Evolutionary conservation across 192 early-diverging fungal genomes (phyloP), one percentile per base, ranked within the genome.

Genomic region (Dimargaris xerosporica): DNA sequence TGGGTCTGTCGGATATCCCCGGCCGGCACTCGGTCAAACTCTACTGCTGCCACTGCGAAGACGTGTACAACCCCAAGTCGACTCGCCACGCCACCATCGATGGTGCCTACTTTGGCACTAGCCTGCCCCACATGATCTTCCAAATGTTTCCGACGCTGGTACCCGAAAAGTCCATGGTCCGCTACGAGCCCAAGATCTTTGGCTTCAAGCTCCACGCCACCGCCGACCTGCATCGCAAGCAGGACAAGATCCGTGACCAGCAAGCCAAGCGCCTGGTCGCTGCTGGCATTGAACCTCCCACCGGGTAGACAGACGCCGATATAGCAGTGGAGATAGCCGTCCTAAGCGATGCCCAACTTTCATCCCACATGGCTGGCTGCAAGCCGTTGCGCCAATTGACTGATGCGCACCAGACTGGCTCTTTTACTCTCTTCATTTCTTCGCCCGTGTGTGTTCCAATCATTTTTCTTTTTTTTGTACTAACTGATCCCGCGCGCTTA

Each of bases 121-220:
- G 88, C 26, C 88, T 99, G 72, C 94, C 94, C 44, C 94, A 97
- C 66, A 89, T 97, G 81, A 72, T 99, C 43, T 82, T 99, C 66
- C 91, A 95, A 75, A 84, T 86, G 44, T 92, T 93, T 68, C 87
- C 91, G 42, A 76, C 82, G 54, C 74, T 91, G 41, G 70, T 88
- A 59, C 94, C 93, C 11, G 73, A 78, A 4, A 88, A 89, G 65
- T 74, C 76, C 23, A 78, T 76, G 25, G 90, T 91, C 61, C 84
- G 91, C 50, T 95, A 95, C 67, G 82, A 93, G 44, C 96, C 96
- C n/a, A 82, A 81, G 47, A 96, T 99, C 51, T 99, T 99, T 82
- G 96, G 96, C 10, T 99, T 99, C 78, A 90, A 87, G 63, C 73
- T 99, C 44, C 91, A 99, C 72, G 75, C 78, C 23, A 82, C 82